Conservation (phyloP, 2,329 filamentous ascomycete species). For the Beauveria sp. region DNA sequence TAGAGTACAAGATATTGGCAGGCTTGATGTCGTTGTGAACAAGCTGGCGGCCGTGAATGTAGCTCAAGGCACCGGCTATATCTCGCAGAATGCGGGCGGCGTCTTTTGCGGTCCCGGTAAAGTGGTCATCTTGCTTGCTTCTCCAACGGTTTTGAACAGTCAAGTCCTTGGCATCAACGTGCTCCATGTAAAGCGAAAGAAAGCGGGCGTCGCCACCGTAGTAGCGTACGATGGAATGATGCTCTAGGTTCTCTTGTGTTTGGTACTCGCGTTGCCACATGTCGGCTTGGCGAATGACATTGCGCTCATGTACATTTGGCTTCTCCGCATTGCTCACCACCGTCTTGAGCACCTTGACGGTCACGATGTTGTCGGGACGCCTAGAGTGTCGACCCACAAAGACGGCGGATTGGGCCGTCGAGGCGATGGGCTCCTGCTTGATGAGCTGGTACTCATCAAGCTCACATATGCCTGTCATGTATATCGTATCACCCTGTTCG, state of each 20-base stretch:
- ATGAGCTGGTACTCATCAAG: constrained; percentile 48
- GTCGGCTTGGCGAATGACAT: constrained; percentile 51
- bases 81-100: constrained; percentile 46
- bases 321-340: constrained; percentile 33
- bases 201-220: constrained; percentile 54
- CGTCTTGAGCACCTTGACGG: constrained; percentile 55
- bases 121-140: constrained; percentile 37
- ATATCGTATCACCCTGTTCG: constrained; percentile 40
- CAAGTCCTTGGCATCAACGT: constrained; percentile 49
- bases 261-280: constrained; percentile 53
- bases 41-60: constrained; percentile 45
- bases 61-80: constrained; percentile 46
- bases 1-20: constrained; percentile 53
- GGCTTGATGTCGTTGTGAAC: constrained; percentile 59
- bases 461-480: constrained; percentile 42
- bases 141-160: constrained; percentile 44
- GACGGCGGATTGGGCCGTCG: constrained; percentile 46
- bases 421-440: constrained; percentile 49
- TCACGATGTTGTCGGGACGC: constrained; percentile 46
- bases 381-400: constrained; percentile 47
- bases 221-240: constrained; percentile 50
- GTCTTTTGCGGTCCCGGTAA: constrained; percentile 41
- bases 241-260: constrained; percentile 46
- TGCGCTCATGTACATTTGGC: constrained; percentile 43
- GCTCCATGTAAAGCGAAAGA: constrained; percentile 54